phyloP scores from a whole-genome alignment of 805 yeast genomes.

The Tetrapisispora taiwanensis region DNA sequence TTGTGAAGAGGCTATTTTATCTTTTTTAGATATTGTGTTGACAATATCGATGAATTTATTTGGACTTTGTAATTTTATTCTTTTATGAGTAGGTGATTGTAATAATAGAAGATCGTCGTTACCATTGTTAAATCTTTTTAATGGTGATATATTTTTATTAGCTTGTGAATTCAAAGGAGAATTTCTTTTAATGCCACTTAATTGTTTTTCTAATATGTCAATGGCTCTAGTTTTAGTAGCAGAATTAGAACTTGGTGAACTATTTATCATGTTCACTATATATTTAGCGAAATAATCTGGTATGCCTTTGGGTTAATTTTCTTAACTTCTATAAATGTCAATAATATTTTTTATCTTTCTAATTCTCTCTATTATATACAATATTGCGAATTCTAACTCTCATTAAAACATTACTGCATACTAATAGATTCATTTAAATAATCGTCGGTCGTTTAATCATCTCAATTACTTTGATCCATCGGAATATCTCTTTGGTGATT shows the following conservation, averaged over 20 bases:
- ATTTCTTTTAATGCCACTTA: conserved; percentile 9
- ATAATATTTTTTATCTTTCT: too few relatives aligned
- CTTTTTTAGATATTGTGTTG: neutral
- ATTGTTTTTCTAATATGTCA: conserved; percentile 20
- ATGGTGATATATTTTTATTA: conserved; percentile 3
- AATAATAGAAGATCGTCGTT: neutral
- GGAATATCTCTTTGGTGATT: too few relatives aligned
- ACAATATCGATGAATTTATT: neutral
- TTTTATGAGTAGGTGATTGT: conserved; percentile 19
- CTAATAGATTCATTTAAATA: too few relatives aligned
- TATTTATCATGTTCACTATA: neutral
- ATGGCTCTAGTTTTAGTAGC: conserved; percentile 9
- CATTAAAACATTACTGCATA: too few relatives aligned
- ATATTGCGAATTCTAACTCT: too few relatives aligned
- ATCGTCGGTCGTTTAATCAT: too few relatives aligned
- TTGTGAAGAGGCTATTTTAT: neutral
- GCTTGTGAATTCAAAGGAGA: neutral
- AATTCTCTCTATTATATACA: too few relatives aligned
- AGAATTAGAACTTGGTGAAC: neutral
- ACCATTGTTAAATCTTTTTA: conserved; percentile 4
- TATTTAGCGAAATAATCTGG: neutral
- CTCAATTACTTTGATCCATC: too few relatives aligned
- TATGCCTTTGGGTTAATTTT: too few relatives aligned
- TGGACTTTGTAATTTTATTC: conserved; percentile 8
- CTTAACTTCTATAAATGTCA: too few relatives aligned